Evolutionary conservation across 208 protist species (phyloP).

Genomic region (Crithidia acanthocephali): DNA sequence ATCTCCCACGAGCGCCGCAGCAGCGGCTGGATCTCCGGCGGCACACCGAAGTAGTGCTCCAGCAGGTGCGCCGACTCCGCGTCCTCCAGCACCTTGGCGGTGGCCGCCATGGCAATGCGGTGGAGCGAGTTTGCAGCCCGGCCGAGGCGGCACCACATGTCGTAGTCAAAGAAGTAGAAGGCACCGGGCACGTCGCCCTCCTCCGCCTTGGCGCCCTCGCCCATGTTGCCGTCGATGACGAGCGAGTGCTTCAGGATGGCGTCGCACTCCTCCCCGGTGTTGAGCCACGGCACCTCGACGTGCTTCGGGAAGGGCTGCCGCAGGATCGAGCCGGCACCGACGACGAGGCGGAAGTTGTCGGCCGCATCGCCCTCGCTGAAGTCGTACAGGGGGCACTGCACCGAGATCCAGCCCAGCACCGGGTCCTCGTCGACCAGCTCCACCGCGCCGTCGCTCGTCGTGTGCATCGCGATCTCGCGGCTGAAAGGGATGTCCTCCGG

Average conservation of each 20-base stretch:
- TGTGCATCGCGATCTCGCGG: constrained; percentile 46
- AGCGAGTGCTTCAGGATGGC: constrained; percentile 66
- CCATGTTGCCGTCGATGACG: constrained; percentile 36
- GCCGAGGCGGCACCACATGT: constrained; percentile 76
- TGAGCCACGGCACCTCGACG: constrained; percentile 59
- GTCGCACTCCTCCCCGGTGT: constrained; percentile 49
- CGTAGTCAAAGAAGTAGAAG: constrained; percentile 80
- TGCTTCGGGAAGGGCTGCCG: constrained; percentile 49
- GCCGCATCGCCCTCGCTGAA: constrained; percentile 54
- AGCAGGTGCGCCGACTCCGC: constrained; percentile 56
- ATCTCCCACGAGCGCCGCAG: constrained; percentile 62
- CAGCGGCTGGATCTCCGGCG: constrained; percentile 64
- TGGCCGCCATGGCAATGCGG: constrained; percentile 73
- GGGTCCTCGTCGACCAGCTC: constrained; percentile 55
- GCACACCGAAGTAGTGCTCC: constrained; percentile 78
- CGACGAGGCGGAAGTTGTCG: constrained; percentile 61
- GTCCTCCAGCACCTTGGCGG: constrained; percentile 53
- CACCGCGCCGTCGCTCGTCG: constrained; percentile 22
- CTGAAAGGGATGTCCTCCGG: constrained; percentile 49
- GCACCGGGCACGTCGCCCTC: constrained; percentile 56
- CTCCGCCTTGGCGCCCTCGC: constrained; percentile 33
- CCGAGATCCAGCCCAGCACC: constrained; percentile 67
- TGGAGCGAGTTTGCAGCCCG: constrained; percentile 68
- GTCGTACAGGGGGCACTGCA: constrained; percentile 57
- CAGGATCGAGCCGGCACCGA: constrained; percentile 47